A percentile compares a stretch with the other conserved stretches of the same genome.
These are phyloP conservation scores for Schwanniomyces polymorphus DNA, from an alignment of 805 yeast species.

Conservation along the genomic window DNA sequence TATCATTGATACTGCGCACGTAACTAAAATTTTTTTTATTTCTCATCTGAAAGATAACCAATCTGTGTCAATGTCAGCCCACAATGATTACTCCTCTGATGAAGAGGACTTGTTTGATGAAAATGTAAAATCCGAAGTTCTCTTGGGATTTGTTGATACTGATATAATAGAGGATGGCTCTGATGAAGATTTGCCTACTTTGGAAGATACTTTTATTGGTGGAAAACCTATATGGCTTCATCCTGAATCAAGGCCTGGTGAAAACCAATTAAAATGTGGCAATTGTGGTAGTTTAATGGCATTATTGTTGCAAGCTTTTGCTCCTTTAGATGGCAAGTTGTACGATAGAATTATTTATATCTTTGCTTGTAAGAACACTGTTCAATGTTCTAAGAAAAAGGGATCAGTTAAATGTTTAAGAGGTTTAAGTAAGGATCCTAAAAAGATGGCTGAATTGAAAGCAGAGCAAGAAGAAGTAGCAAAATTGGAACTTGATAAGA, in stretches of 20 bases:
- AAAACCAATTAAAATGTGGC: slow-evolving; percentile 57
- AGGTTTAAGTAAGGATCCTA: slow-evolving; percentile 66
- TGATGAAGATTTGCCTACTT: slow-evolving; percentile 31
- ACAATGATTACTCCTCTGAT: slow-evolving; percentile 54
- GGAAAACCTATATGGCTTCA: slow-evolving; percentile 70
- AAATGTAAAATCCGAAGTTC: slow-evolving; percentile 39
- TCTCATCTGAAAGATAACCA: background rate
- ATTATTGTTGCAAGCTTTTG: slow-evolving; percentile 73
- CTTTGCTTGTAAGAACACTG: slow-evolving; percentile 64
- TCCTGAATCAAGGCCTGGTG: slow-evolving; percentile 55
- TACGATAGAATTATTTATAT: slow-evolving; percentile 84
- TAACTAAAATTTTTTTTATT: background rate
- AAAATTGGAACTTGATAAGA: slow-evolving; percentile 36
- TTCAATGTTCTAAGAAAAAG: slow-evolving; percentile 60
- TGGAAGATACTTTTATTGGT: slow-evolving; percentile 80
- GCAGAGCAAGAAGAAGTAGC: slow-evolving; percentile 29
- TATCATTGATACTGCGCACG: background rate
- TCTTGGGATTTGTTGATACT: slow-evolving; percentile 66
- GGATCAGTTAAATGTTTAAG: slow-evolving; percentile 78
- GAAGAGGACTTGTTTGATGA: slow-evolving; percentile 40
- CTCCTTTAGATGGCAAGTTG: slow-evolving; percentile 68
- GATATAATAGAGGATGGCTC: slow-evolving; percentile 46
- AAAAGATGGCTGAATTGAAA: slow-evolving; percentile 39
- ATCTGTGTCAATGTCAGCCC: slow-evolving; percentile 27
- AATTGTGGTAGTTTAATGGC: slow-evolving; percentile 65